A percentile compares a stretch with the other conserved stretches of the same genome.
These are phyloP conservation scores for Gilbertella persicaria DNA, from an alignment of 371 early-diverging fungal genomes.

Conservation along the genomic window DNA sequence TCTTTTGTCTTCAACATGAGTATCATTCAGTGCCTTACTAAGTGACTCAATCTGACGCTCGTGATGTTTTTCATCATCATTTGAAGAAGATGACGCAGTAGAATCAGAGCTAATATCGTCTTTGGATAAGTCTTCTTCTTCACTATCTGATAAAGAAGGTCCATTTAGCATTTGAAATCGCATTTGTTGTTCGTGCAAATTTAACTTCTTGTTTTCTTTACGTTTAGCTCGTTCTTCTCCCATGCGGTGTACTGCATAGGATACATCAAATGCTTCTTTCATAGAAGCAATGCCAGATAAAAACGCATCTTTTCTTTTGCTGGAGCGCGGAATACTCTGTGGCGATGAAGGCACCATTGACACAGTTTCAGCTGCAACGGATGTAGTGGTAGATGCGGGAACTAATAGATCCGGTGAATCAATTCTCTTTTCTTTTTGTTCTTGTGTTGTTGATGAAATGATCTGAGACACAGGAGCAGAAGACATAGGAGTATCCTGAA, in stretches of 20 bases:
- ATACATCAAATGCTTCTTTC: conserved; percentile 64
- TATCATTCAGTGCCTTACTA: background rate
- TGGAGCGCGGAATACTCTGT: conserved; percentile 8
- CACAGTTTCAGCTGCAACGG: conserved; percentile 24
- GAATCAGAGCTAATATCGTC: background rate
- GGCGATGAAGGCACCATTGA: conserved; percentile 18
- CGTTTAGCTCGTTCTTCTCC: conserved; percentile 52
- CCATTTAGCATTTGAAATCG: conserved; percentile 11
- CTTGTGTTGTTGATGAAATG: conserved; percentile 1
- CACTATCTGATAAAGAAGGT: background rate
- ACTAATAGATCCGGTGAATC: conserved; percentile 19
- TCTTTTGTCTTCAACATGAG: background rate
- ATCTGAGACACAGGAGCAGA: conserved; percentile 11
- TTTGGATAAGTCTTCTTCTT: conserved; percentile 3
- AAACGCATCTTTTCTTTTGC: conserved; percentile 28
- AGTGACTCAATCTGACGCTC: conserved; percentile 2
- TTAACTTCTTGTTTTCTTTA: conserved; percentile 14
- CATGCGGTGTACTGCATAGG: conserved; percentile 61
- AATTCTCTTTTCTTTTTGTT: conserved; percentile 3
- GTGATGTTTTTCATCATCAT: conserved; percentile 1
- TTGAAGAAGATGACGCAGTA: background rate
- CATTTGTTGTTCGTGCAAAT: background rate
- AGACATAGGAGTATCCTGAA: conserved; percentile 16
- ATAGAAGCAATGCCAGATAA: conserved; percentile 54
- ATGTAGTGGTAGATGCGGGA: conserved; percentile 28